phyloP scores from a whole-genome alignment of 2,329 filamentous ascomycete species.

The Amauroascus niger region DNA sequence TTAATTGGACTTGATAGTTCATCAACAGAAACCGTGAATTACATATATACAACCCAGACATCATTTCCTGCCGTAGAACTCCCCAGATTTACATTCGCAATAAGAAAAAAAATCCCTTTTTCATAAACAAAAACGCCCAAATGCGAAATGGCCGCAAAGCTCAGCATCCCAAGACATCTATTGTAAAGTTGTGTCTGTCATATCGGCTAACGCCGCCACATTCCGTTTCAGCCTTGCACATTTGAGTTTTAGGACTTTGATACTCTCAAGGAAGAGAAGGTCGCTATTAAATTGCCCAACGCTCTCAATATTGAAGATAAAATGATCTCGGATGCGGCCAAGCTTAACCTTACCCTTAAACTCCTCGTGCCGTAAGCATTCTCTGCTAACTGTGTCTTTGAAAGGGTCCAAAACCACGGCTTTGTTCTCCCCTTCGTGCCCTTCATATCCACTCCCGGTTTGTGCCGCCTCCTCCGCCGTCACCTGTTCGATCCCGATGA shows the following conservation, averaged over 20 bases:
- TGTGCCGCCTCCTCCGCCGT: constrained; percentile 55
- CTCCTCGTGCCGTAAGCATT: constrained; percentile 82
- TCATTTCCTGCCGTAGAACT: background rate
- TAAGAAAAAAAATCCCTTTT: background rate
- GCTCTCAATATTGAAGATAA: constrained; percentile 94
- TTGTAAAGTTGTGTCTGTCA: constrained; percentile 20
- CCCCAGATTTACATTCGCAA: background rate
- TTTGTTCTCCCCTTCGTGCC: constrained; percentile 68
- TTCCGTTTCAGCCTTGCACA: constrained; percentile 46
- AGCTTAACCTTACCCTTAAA: constrained; percentile 94
- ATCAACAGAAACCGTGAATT: constrained; percentile 1
- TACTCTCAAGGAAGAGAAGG: constrained; percentile 79
- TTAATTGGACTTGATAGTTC: background rate
- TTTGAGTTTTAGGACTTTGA: constrained; percentile 78
- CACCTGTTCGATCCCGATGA: constrained; percentile 69
- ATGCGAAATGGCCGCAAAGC: background rate
- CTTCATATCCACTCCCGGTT: constrained; percentile 57
- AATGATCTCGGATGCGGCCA: constrained; percentile 82
- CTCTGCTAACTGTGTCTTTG: constrained; percentile 89
- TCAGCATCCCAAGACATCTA: background rate
- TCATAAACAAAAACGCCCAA: constrained; percentile 2
- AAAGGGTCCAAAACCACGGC: constrained; percentile 81
- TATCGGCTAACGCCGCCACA: constrained; percentile 34
- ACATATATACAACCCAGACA: background rate
- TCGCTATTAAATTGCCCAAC: constrained; percentile 92